Conservation (phyloP, 1,139 yeast species). For the Trichomonascaceae sp. region DNA sequence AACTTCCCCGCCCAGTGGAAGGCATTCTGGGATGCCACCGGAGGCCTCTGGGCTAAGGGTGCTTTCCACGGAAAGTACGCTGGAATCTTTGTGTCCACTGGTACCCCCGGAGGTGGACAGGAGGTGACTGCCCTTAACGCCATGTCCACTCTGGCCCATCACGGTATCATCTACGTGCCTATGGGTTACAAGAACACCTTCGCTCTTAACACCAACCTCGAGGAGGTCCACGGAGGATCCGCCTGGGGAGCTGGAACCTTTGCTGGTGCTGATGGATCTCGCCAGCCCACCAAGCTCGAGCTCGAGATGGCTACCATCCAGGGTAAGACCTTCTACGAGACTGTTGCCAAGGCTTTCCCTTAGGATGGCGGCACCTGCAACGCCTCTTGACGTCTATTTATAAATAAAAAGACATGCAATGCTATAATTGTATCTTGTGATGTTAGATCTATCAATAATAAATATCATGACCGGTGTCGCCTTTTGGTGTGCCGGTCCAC, state of each 20-base stretch:
- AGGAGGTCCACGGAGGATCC: constrained; percentile 68
- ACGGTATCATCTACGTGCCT: constrained; percentile 69
- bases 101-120: constrained; percentile 75
- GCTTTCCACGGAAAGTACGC: constrained; percentile 62
- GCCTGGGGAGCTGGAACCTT: constrained; percentile 82
- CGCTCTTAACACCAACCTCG: constrained; percentile 42
- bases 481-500: constrained; percentile 2
- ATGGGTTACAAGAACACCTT: constrained; percentile 59
- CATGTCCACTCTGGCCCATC: constrained; percentile 60
- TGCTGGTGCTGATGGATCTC: constrained; percentile 69
- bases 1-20: constrained; percentile 69
- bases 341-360: constrained; percentile 14
- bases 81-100: constrained; percentile 64
- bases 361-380: constrained; percentile 1
- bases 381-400: neutral
- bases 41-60: constrained; percentile 71
- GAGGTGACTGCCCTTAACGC: constrained; percentile 56
- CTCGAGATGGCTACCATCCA: constrained; percentile 47
- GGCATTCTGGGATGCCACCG: constrained; percentile 70
- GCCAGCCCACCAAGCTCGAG: constrained; percentile 56
- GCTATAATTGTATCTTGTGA: no score
- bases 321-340: constrained; percentile 49
- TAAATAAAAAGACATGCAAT: no score
- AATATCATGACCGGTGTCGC: no score
- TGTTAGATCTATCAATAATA: no score